Conservation (phyloP, 2,329 filamentous ascomycete species). For the Arthrinium puccinioides region DNA sequence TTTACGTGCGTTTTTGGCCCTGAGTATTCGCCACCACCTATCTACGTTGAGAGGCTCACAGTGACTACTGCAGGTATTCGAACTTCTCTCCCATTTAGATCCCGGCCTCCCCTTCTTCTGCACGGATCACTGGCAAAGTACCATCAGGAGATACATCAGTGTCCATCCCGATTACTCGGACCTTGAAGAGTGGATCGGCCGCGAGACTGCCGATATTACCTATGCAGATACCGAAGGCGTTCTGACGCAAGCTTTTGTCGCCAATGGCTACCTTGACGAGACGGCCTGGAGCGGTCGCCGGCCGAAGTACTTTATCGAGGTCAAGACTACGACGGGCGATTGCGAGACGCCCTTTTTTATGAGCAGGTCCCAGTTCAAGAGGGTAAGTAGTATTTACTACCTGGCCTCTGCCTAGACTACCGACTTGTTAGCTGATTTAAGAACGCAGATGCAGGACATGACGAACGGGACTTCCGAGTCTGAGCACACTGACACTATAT, state of each 20-base stretch:
- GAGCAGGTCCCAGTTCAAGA: constrained; percentile 34
- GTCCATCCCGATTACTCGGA: constrained; percentile 31
- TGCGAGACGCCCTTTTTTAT: constrained; percentile 36
- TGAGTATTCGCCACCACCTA: too few relatives aligned
- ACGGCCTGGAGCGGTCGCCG: constrained; percentile 16
- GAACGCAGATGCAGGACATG: constrained; percentile 15
- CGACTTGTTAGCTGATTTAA: neutral
- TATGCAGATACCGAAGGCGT: constrained; percentile 29
- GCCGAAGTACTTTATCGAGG: constrained; percentile 40
- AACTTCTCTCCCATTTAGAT: constrained; percentile 25
- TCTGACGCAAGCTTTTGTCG: constrained; percentile 26
- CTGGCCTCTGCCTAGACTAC: too few relatives aligned
- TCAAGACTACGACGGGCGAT: constrained; percentile 37
- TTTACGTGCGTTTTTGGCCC: constrained; percentile 19
- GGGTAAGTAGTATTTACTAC: constrained; percentile 20
- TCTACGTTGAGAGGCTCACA: too few relatives aligned
- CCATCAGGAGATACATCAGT: constrained; percentile 31
- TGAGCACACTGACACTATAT: constrained; percentile 17
- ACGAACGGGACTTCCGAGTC: constrained; percentile 1
- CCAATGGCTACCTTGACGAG: constrained; percentile 22
- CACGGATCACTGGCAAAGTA: constrained; percentile 38
- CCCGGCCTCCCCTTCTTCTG: constrained; percentile 25
- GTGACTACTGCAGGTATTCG: constrained; percentile 31
- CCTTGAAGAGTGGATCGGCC: constrained; percentile 29
- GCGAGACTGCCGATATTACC: constrained; percentile 39